Percentiles rank a stretch among this genome's conserved stretches.
Conservation (phyloP, 805 yeast genomes). For the Suhomyces sp. region DNA sequence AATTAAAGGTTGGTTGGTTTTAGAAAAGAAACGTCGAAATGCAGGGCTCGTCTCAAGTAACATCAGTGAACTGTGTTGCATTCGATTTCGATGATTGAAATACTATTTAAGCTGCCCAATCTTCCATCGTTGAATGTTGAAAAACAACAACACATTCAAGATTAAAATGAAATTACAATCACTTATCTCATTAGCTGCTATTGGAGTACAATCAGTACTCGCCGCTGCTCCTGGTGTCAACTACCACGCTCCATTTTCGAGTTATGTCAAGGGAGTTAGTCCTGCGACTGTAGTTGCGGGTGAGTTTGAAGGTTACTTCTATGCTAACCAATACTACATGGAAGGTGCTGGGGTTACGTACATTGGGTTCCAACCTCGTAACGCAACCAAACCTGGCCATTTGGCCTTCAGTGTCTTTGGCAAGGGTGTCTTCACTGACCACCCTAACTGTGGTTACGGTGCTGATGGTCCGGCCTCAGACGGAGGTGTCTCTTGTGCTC, state of each 20-base stretch:
- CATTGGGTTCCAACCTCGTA: conserved; percentile 3
- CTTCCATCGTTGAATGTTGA: too few relatives aligned
- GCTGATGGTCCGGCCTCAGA: conserved; percentile 5
- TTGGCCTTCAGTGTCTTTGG: conserved; percentile 8
- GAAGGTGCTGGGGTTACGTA: background rate
- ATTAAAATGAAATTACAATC: too few relatives aligned
- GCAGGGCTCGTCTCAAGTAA: too few relatives aligned
- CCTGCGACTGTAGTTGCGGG: background rate
- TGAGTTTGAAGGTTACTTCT: background rate
- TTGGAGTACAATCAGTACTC: too few relatives aligned
- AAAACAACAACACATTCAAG: too few relatives aligned
- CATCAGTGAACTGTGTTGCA: too few relatives aligned
- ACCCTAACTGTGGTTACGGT: conserved; percentile 5
- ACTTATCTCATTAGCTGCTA: too few relatives aligned
- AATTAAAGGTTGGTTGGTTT: too few relatives aligned
- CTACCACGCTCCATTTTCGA: background rate
- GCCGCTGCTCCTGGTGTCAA: background rate
- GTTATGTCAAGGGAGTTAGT: background rate
- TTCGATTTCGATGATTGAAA: too few relatives aligned
- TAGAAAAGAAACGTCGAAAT: too few relatives aligned
- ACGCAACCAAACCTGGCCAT: background rate
- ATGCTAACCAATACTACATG: background rate
- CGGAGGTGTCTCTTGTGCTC: conserved; percentile 6
- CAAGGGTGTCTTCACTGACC: background rate
- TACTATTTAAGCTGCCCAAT: too few relatives aligned